These are phyloP conservation scores for Adansonia grandidieri DNA, from an alignment of 441 rosid species.

Conservation along the genomic window DNA sequence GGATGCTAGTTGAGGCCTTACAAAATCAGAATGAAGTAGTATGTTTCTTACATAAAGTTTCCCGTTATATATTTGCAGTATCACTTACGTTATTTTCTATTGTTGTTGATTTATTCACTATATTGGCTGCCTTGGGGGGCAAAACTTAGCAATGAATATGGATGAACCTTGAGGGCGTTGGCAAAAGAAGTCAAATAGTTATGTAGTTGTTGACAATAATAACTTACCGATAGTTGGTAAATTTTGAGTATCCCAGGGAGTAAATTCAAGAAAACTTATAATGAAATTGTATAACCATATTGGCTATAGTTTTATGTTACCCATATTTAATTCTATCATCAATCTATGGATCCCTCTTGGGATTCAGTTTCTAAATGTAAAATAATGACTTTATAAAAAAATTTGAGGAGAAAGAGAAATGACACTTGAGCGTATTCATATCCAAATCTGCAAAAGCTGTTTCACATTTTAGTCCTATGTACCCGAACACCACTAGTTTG, in stretches of 20 bases:
- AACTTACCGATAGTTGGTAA: neutral
- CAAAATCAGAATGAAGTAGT: slow-evolving; percentile 99
- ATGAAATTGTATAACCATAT: neutral
- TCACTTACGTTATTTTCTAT: slow-evolving; percentile 7
- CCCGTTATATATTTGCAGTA: neutral
- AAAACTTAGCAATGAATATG: neutral
- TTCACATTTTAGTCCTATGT: neutral
- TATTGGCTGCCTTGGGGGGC: neutral
- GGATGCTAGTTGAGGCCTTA: slow-evolving; percentile 97
- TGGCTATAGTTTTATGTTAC: neutral
- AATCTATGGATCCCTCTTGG: neutral
- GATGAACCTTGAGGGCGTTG: neutral
- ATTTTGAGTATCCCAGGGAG: neutral
- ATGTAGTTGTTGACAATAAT: slow-evolving; percentile 8
- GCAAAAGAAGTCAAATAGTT: slow-evolving; percentile 11
- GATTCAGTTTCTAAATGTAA: neutral
- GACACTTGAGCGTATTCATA: neutral
- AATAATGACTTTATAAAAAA: neutral
- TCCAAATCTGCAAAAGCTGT: neutral
- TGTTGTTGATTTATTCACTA: slow-evolving; percentile 8
- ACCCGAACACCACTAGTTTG: slow-evolving; percentile 2
- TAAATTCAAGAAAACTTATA: neutral
- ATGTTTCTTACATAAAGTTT: slow-evolving; percentile 29
- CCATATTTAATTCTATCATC: neutral
- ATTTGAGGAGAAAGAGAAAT: neutral